Evolutionary conservation across 441 rosid genomes (phyloP), one percentile per base, ranked within the genome.

Genomic region (Erysimum pusillum): DNA sequence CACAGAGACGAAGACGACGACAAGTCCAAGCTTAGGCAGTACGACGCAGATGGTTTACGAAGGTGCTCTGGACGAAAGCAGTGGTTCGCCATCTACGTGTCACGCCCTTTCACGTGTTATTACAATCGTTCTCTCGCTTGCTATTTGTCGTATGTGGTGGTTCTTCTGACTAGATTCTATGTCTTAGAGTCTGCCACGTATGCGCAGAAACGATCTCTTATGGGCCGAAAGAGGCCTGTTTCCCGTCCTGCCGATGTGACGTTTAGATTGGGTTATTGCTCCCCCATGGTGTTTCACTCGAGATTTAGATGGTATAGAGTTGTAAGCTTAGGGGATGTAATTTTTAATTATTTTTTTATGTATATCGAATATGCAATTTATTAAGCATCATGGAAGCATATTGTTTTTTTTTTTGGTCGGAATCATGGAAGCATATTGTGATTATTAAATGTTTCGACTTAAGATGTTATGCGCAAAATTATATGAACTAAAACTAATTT

Each of bases 41-140:
- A 38, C 56, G 28, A 13, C 11, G 4, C 36, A 82, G 1, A 90
- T 91, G 91, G 90, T 91, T 41, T 91, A 90, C 67, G 87, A 90
- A 76, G 96, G 97, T 15, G 83, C 76, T 7, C 36, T 73, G 68
- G 85, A 69, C 38, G 59, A 81, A 5, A 85, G 81, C 66, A 80
- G 80, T 56, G 83, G 84, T 54, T 78, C 79, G 42, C 9, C 84
- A 44, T 66, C 84, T 56, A 71, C 68, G 66, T 78, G 63, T 18
- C 10, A 7, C 56, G 66, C 73, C 36, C 13, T 36, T 5, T 59
- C 69, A 67, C 52, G 7, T 28, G n/a, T 12, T 10, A 67, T 75
- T 34, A 38, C 58, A 17, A 63, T 86, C 79, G 38, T 79, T 74
- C 4, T 85, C 48, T 28, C 79, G 3, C 12, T 85, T 73, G 89